phyloP scores from a whole-genome alignment of 2,329 filamentous ascomycete genomes.

The Colletotrichum sp. region DNA sequence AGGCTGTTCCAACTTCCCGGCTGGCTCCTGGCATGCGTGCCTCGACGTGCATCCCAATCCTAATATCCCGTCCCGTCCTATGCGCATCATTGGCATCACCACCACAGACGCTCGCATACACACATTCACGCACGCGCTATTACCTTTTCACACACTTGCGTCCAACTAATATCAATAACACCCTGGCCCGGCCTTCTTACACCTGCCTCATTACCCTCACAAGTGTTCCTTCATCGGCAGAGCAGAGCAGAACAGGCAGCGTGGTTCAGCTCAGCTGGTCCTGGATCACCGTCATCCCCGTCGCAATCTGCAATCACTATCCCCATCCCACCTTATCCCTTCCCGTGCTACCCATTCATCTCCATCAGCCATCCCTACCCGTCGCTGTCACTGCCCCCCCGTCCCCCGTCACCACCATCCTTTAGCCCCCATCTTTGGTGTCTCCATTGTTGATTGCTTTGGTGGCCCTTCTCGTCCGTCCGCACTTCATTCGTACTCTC shows the following conservation, averaged over 20 bases:
- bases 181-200: neutral
- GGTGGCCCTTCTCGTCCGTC: neutral
- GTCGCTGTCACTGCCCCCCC: neutral
- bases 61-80: constrained; percentile 1
- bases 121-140: neutral
- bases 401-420: neutral
- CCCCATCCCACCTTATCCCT: neutral
- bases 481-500: neutral
- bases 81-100: neutral
- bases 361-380: neutral
- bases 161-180: neutral
- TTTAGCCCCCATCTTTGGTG: neutral
- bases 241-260: neutral
- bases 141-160: neutral
- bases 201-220: neutral
- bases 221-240: neutral
- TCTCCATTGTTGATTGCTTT: neutral
- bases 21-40: neutral
- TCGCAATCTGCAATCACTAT: neutral
- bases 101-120: neutral
- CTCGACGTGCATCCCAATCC: neutral
- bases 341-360: neutral
- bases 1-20: neutral
- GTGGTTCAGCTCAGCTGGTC: neutral
- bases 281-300: constrained; percentile 8